These are phyloP conservation scores for Protomyces arabidopsidicola DNA, from an alignment of 1,139 yeast species.

Conservation along the genomic window DNA sequence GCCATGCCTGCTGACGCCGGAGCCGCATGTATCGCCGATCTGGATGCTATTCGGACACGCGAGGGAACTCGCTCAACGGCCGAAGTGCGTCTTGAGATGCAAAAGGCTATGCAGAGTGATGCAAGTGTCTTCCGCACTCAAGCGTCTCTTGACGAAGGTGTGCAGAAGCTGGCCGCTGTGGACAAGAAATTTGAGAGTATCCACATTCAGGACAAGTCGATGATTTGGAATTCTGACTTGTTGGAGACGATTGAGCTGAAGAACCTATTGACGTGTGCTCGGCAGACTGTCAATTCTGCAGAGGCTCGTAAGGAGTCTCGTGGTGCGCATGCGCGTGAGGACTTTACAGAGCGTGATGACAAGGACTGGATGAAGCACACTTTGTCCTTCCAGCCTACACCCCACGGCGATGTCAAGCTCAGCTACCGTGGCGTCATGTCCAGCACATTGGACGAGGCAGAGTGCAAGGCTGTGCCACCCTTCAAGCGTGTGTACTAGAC, in stretches of 20 bases:
- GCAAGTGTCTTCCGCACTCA: conserved; percentile 96
- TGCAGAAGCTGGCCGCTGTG: conserved; percentile 65
- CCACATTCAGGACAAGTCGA: conserved; percentile 88
- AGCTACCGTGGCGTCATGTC: conserved; percentile 82
- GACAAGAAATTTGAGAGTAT: conserved; percentile 69
- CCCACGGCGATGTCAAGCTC: conserved; percentile 68
- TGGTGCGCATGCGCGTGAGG: conserved; percentile 99
- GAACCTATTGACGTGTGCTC: conserved; percentile 94
- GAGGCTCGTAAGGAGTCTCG: conserved; percentile 95
- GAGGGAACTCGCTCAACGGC: conserved; percentile 78
- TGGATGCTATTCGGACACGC: conserved; percentile 84
- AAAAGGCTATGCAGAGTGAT: conserved; percentile 91
- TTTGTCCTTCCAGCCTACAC: conserved; percentile 76
- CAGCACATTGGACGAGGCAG: conserved; percentile 80
- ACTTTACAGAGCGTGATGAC: conserved; percentile 92
- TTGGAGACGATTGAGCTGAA: conserved; percentile 95
- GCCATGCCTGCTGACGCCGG: conserved; percentile 82
- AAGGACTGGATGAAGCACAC: conserved; percentile 97
- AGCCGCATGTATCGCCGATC: conserved; percentile 79
- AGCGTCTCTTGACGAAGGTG: conserved; percentile 89
- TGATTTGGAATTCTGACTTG: conserved; percentile 98
- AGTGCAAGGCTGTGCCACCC: conserved; percentile 63
- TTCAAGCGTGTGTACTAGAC: conserved; percentile 31
- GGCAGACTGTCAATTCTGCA: conserved; percentile 91
- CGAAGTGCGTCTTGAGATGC: conserved; percentile 86